Percentiles rank a stretch among this genome's conserved stretches.
phyloP scores from a whole-genome alignment of 176 grass and related monocot genomes.

The Hordeum marinum region DNA sequence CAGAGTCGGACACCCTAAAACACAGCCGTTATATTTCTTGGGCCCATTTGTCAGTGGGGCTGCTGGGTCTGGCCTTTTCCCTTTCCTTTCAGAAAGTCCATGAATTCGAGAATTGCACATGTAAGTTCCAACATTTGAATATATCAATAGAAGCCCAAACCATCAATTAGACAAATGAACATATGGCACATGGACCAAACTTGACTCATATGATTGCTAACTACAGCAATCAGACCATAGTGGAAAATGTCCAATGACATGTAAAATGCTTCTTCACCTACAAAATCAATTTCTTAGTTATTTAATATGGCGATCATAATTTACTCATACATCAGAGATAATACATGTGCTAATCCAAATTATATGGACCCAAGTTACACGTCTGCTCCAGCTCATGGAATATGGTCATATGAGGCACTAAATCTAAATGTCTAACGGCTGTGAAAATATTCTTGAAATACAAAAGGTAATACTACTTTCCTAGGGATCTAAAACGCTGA shows the following conservation, averaged over 20 bases:
- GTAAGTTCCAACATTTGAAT: too few relatives aligned
- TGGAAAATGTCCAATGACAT: not conserved
- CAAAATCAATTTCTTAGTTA: not conserved
- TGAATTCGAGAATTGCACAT: too few relatives aligned
- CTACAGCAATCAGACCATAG: not conserved
- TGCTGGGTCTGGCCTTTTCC: too few relatives aligned
- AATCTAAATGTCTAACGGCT: not conserved
- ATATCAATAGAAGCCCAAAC: too few relatives aligned
- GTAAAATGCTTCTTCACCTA: not conserved
- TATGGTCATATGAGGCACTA: not conserved
- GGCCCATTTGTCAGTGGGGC: too few relatives aligned
- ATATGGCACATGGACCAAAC: too few relatives aligned
- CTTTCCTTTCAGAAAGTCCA: too few relatives aligned
- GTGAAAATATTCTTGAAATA: not conserved
- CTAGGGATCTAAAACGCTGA: not conserved
- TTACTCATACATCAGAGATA: not conserved
- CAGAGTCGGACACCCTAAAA: not conserved
- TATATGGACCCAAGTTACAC: not conserved
- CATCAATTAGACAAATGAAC: too few relatives aligned
- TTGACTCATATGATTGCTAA: not conserved
- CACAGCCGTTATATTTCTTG: too few relatives aligned
- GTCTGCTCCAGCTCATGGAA: not conserved
- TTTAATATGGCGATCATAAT: not conserved
- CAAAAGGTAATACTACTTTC: not conserved
- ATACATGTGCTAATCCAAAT: not conserved